Evolutionary conservation across 176 grass and related monocot genomes (phyloP).

Genomic region (Raddia distichophylla): DNA sequence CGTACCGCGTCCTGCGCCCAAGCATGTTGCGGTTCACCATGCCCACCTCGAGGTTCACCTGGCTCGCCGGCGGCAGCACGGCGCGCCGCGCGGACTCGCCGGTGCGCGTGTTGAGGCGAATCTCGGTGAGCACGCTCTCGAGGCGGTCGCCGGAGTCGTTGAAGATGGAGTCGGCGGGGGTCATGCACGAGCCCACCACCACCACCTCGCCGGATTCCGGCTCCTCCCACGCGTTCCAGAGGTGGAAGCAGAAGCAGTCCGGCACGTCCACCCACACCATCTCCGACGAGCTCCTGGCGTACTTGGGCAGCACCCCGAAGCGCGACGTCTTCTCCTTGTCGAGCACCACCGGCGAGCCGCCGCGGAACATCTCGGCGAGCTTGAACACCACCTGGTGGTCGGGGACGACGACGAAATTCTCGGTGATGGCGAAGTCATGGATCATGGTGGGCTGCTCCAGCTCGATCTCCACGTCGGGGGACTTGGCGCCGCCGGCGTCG

Average conservation of each 20-base stretch:
- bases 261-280: constrained; percentile 89
- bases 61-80: constrained; percentile 32
- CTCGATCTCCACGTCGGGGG: constrained; percentile 66
- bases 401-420: constrained; percentile 72
- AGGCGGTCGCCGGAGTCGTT: constrained; percentile 66
- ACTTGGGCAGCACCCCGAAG: constrained; percentile 79
- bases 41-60: constrained; percentile 87
- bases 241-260: constrained; percentile 98
- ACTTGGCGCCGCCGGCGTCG: constrained; percentile 61
- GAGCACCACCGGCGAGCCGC: constrained; percentile 76
- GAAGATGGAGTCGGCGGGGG: constrained; percentile 90
- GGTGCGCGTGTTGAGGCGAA: constrained; percentile 71
- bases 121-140: constrained; percentile 82
- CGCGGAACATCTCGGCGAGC: constrained; percentile 81
- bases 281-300: constrained; percentile 56
- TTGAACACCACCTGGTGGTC: constrained; percentile 95
- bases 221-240: constrained; percentile 98
- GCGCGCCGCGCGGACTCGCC: constrained; percentile 66
- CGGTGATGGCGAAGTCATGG: constrained; percentile 96
- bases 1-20: constrained; percentile 65
- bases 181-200: constrained; percentile 88
- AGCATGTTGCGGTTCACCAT: constrained; percentile 83
- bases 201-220: constrained; percentile 59
- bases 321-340: constrained; percentile 74
- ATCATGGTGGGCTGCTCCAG: constrained; percentile 90